Conservation (phyloP, 2,329 filamentous ascomycete species). For the Aspergillus luchuensis region DNA sequence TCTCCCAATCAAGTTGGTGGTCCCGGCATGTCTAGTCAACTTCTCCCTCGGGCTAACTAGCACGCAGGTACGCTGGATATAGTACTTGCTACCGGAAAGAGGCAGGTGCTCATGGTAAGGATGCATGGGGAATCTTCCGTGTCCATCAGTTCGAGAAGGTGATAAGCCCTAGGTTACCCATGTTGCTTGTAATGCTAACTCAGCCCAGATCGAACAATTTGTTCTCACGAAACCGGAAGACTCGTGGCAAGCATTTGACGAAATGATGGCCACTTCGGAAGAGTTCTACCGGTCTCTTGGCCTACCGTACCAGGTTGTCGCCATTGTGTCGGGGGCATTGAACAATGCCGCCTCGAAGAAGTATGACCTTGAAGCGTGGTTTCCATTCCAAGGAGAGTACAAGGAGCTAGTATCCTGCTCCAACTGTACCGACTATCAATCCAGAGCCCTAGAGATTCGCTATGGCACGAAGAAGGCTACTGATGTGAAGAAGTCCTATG, state of each 20-base stretch:
- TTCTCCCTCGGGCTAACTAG: conserved; percentile 14
- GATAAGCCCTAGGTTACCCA: conserved; percentile 12
- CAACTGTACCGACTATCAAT: conserved; percentile 98
- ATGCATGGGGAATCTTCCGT: conserved; percentile 97
- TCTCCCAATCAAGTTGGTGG: conserved; percentile 75
- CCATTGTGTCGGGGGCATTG: conserved; percentile 93
- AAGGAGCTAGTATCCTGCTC: conserved; percentile 97
- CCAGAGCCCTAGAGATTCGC: conserved; percentile 87
- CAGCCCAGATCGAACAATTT: conserved; percentile 69
- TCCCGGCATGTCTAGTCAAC: not conserved
- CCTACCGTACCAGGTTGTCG: conserved; percentile 87
- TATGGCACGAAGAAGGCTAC: conserved; percentile 86
- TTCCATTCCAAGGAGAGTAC: conserved; percentile 94
- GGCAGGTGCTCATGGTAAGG: conserved; percentile 85
- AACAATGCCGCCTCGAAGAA: conserved; percentile 92
- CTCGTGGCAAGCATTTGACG: conserved; percentile 89
- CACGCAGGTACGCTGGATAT: conserved; percentile 73
- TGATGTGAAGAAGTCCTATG: conserved; percentile 86
- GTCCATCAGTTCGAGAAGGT: conserved; percentile 98
- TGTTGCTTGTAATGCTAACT: conserved; percentile 10
- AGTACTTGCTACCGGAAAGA: conserved; percentile 96
- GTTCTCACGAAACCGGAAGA: conserved; percentile 81
- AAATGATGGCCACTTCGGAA: conserved; percentile 88
- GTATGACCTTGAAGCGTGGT: conserved; percentile 94
- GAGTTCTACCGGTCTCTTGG: conserved; percentile 92